Conservation (phyloP, 139 green algal genomes). For the Chlorella vulgaris region DNA sequence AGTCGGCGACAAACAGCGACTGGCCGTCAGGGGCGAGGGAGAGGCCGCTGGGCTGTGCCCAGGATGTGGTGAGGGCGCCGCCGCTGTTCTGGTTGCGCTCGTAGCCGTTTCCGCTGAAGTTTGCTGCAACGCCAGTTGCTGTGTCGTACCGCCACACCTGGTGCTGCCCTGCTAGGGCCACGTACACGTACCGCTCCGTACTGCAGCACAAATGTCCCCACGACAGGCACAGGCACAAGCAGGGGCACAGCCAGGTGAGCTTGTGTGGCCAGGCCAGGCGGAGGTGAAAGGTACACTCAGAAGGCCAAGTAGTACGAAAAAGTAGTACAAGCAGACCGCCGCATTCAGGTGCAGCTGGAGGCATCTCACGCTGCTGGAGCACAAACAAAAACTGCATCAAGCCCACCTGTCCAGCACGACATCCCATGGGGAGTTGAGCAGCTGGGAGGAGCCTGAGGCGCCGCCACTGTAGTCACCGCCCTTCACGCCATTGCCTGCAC, state of each 20-base stretch:
- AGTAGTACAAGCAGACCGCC: no score
- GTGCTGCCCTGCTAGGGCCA: slow-evolving; percentile 78
- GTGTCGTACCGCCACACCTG: slow-evolving; percentile 77
- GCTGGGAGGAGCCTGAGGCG: slow-evolving; percentile 45
- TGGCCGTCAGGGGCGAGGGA: slow-evolving; percentile 44
- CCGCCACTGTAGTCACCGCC: slow-evolving; percentile 73
- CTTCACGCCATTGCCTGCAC: slow-evolving; percentile 65
- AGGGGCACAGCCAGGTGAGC: no score
- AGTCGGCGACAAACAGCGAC: slow-evolving; percentile 50
- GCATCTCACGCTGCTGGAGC: not conserved
- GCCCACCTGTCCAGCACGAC: slow-evolving; percentile 51
- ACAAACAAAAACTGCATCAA: not conserved
- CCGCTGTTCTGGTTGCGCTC: slow-evolving; percentile 81
- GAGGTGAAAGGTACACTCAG: no score
- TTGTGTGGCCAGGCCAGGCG: no score
- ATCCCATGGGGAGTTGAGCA: slow-evolving; percentile 83
- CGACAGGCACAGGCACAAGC: no score
- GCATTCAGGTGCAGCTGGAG: not conserved
- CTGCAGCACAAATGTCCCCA: no score
- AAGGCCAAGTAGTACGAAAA: no score
- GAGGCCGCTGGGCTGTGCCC: slow-evolving; percentile 79
- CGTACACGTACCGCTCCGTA: slow-evolving; percentile 34
- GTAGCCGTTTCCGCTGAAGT: slow-evolving; percentile 69
- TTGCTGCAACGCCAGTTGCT: not conserved
- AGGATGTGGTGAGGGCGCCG: slow-evolving; percentile 52